Conservation (phyloP, 23 red algal genomes). For the Pyropia yezoensis region DNA sequence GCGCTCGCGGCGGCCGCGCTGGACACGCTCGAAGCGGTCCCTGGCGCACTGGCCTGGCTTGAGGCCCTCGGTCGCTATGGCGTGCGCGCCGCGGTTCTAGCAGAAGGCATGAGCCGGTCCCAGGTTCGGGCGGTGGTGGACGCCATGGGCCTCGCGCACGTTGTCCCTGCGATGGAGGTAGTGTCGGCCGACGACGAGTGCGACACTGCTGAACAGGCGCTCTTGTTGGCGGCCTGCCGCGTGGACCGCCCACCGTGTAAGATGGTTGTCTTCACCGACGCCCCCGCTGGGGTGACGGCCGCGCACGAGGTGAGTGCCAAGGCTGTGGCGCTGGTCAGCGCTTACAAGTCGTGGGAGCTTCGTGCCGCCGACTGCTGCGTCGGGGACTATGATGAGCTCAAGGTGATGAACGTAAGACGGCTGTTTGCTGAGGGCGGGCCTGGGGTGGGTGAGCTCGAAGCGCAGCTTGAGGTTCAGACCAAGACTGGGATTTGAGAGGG, state of each 20-base stretch:
- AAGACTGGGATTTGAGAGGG: too few species aligned
- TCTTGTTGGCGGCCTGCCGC: conserved; percentile 56
- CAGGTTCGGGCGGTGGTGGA: conserved; percentile 15
- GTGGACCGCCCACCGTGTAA: conserved; percentile 71
- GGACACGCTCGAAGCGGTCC: conserved; percentile 11
- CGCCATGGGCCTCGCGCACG: conserved; percentile 36
- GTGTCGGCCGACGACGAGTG: conserved; percentile 66
- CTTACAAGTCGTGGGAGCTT: conserved; percentile 77
- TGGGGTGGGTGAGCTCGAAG: conserved; percentile 33
- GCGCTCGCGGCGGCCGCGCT: conserved; percentile 15
- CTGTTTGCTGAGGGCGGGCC: conserved; percentile 74
- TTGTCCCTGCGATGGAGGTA: conserved; percentile 25
- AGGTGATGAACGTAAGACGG: conserved; percentile 65
- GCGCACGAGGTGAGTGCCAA: conserved; percentile 77
- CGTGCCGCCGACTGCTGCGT: conserved; percentile 68
- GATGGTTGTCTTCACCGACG: conserved; percentile 81
- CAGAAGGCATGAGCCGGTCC: too few species aligned
- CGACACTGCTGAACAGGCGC: conserved; percentile 64
- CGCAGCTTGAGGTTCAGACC: conserved; percentile 37
- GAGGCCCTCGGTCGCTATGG: conserved; percentile 45
- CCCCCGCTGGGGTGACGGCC: conserved; percentile 52
- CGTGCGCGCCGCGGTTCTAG: conserved; percentile 21
- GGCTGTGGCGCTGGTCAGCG: conserved; percentile 66
- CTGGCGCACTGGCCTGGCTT: conserved; percentile 55
- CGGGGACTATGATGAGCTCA: conserved; percentile 57